phyloP scores from a whole-genome alignment of 1,139 yeast species.

The Lodderomyces oxycetoniae region DNA sequence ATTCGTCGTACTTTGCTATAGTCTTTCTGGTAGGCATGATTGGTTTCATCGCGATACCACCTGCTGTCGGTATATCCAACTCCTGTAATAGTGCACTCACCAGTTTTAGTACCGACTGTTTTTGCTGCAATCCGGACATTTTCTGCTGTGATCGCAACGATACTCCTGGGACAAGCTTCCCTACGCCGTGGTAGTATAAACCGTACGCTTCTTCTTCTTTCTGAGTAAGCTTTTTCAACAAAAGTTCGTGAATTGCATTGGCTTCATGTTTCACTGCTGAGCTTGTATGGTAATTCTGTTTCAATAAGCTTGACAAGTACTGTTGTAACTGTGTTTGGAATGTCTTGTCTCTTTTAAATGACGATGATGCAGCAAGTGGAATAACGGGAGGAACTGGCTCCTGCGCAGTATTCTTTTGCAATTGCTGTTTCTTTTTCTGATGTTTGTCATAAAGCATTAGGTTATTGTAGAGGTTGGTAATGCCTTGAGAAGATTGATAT shows the following conservation, averaged over 20 bases:
- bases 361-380: slow-evolving; percentile 53
- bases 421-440: slow-evolving; percentile 41
- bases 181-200: slow-evolving; percentile 68
- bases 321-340: slow-evolving; percentile 52
- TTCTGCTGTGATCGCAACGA: slow-evolving; percentile 64
- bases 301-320: slow-evolving; percentile 35
- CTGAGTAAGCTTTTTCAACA: slow-evolving; percentile 56
- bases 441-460: slow-evolving; percentile 73
- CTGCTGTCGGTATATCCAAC: slow-evolving; percentile 64
- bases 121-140: slow-evolving; percentile 44
- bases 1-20: slow-evolving; percentile 71
- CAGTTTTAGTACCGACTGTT: slow-evolving; percentile 66
- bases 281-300: slow-evolving; percentile 30
- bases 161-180: slow-evolving; percentile 75
- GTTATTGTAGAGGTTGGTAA: slow-evolving; percentile 78
- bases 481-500: slow-evolving; percentile 82
- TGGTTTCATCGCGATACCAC: slow-evolving; percentile 59
- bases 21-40: slow-evolving; percentile 85
- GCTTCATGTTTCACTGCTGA: slow-evolving; percentile 30
- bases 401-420: slow-evolving; percentile 34
- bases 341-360: slow-evolving; percentile 45
- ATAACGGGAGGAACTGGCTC: slow-evolving; percentile 60
- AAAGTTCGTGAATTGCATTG: slow-evolving; percentile 37
- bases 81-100: slow-evolving; percentile 73
- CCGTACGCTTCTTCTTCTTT: slow-evolving; percentile 89